A percentile compares a stretch with the other conserved stretches of the same genome.
Conservation (phyloP, 371 early-diverging fungal genomes). For the Nematocida minor region DNA sequence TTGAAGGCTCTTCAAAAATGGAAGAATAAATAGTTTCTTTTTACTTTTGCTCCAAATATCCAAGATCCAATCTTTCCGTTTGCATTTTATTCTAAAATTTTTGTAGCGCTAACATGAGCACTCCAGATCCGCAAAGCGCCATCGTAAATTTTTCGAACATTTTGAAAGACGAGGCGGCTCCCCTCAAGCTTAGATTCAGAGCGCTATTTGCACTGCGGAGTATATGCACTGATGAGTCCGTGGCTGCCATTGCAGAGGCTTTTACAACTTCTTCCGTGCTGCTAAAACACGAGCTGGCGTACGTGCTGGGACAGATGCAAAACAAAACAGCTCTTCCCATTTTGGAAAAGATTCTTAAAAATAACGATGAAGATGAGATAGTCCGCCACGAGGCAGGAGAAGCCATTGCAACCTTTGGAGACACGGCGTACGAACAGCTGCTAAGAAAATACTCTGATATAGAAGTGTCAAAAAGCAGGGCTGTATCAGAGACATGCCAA, state of each 20-base stretch:
- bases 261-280: constrained; percentile 79
- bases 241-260: constrained; percentile 68
- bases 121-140: neutral
- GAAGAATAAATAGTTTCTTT: constrained; percentile 1
- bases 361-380: constrained; percentile 77
- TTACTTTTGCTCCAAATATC: too few relatives aligned
- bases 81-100: neutral
- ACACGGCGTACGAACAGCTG: constrained; percentile 15
- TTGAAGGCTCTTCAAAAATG: neutral
- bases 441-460: constrained; percentile 45
- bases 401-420: constrained; percentile 59
- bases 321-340: constrained; percentile 70
- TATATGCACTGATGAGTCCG: constrained; percentile 69
- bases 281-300: constrained; percentile 93
- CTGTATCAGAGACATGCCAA: constrained; percentile 75
- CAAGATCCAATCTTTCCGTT: neutral
- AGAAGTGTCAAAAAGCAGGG: constrained; percentile 64
- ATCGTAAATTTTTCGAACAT: constrained; percentile 11
- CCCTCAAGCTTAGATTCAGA: constrained; percentile 65
- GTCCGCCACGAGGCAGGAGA: constrained; percentile 83
- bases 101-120: neutral
- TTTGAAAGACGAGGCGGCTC: constrained; percentile 7
- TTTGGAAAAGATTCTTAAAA: constrained; percentile 69
- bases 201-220: constrained; percentile 86
- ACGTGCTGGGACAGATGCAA: constrained; percentile 94